These are phyloP conservation scores for Cyberlindnera veronae DNA, from an alignment of 805 yeast genomes.

Conservation along the genomic window DNA sequence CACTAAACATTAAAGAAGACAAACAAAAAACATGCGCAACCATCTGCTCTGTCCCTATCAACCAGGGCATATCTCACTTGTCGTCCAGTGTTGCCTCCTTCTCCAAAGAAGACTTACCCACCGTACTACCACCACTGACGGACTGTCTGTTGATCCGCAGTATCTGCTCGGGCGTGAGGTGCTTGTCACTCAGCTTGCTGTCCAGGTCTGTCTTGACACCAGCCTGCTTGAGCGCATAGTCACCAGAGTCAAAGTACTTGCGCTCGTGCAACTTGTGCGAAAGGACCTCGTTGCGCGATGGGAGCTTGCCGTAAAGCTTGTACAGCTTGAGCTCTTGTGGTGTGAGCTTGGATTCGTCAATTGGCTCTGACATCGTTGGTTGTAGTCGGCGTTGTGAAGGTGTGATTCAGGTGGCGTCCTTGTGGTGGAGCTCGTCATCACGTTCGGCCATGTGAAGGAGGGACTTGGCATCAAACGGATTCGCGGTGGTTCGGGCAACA, in stretches of 20 bases:
- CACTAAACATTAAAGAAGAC: background rate
- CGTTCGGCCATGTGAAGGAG: too few relatives aligned
- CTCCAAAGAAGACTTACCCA: slow-evolving; percentile 46
- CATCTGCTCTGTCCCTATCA: too few relatives aligned
- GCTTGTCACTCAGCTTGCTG: slow-evolving; percentile 21
- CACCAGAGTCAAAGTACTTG: slow-evolving; percentile 92
- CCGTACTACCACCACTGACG: slow-evolving; percentile 48
- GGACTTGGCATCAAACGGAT: too few relatives aligned
- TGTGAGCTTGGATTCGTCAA: slow-evolving; percentile 16
- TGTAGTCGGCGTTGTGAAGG: background rate
- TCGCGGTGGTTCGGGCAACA: slow-evolving; percentile 3
- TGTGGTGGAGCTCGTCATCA: background rate
- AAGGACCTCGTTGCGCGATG: slow-evolving; percentile 73
- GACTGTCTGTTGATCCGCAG: slow-evolving; percentile 58
- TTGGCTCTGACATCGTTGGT: slow-evolving; percentile 2
- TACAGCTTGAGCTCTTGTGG: slow-evolving; percentile 77
- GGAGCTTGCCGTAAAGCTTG: slow-evolving; percentile 81
- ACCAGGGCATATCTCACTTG: slow-evolving; percentile 4
- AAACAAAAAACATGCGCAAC: background rate
- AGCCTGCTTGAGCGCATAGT: slow-evolving; percentile 80
- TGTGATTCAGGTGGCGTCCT: background rate
- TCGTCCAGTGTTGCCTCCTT: slow-evolving; percentile 37
- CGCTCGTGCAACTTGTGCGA: slow-evolving; percentile 78
- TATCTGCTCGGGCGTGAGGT: slow-evolving; percentile 41
- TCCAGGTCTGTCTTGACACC: slow-evolving; percentile 39